These are phyloP conservation scores for Linum trigynum DNA, from an alignment of 345 rosid species.

Conservation along the genomic window DNA sequence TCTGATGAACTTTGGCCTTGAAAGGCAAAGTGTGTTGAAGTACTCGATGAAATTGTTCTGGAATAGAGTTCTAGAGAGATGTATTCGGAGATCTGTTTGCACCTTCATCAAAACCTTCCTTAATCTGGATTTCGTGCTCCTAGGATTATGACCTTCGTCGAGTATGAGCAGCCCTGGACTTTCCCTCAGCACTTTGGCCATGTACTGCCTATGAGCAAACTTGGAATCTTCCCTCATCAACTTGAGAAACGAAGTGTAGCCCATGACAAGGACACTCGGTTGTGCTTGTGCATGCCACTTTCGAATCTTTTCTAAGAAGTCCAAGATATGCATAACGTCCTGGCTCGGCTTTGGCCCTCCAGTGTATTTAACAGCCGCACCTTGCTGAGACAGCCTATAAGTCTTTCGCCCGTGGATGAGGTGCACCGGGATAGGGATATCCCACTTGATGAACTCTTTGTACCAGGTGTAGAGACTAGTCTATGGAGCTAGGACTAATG, in stretches of 20 bases:
- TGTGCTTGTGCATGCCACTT: conserved; percentile 83
- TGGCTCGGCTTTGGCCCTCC: conserved; percentile 49
- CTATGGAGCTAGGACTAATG: conserved; percentile 84
- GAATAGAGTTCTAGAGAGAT: conserved; percentile 86
- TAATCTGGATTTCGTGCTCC: conserved; percentile 86
- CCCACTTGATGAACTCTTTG: conserved; percentile 91
- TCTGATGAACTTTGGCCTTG: conserved; percentile 67
- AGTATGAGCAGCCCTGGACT: conserved; percentile 78
- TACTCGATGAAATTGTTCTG: conserved; percentile 96
- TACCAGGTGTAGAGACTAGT: conserved; percentile 92
- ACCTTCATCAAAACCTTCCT: conserved; percentile 90
- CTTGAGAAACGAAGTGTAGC: conserved; percentile 79
- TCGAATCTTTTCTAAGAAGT: conserved; percentile 79
- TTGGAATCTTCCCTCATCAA: conserved; percentile 80
- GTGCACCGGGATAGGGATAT: conserved; percentile 74
- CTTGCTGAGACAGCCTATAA: conserved; percentile 43
- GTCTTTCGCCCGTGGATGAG: conserved; percentile 76
- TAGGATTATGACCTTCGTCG: conserved; percentile 91
- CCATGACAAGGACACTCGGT: conserved; percentile 98
- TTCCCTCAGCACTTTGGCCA: conserved; percentile 82
- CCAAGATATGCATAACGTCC: conserved; percentile 82
- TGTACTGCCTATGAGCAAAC: conserved; percentile 61
- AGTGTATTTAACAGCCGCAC: conserved; percentile 21
- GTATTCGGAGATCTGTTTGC: conserved; percentile 55
- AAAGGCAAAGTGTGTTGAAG: conserved; percentile 81